Base-by-base conservation (phyloP, 169 alveolate species). In the Plasmodium gaboni region DNA sequence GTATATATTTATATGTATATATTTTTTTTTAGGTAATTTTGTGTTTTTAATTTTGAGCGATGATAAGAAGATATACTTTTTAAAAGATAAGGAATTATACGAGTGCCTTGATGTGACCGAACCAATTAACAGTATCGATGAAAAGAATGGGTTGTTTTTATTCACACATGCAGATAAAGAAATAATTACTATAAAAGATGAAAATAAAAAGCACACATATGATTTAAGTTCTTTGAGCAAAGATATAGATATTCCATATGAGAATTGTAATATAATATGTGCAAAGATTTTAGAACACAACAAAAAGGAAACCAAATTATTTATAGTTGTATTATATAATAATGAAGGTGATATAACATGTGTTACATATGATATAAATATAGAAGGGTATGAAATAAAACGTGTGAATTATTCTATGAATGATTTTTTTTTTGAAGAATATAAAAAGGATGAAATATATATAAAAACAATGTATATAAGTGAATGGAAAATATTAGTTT, bases 391-490 rank as follows among this genome's bases (percentile, higher is more conserved):
- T 53, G 57, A 86, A 86, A 86, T 86, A 26, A 86, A 48, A 64
- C 60, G 59, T 70, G 87, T 86, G 1, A 86, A 71, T 24, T 86
- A 86, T 51, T 86, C 92, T 17, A 57, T 64, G 4, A 86, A 86
- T 86, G 92, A 86, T 60, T 86, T 65, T 71, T 61, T 70, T 86
- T 86, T 86, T 73, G 87, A 86, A 59, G 63, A 71, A 42, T 70
- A 15, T 86, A 60, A 48, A 26, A 55, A 13, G 9, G 28, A 86
- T 28, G 50, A 22, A 0, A 68, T 8, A 44, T 86, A 44, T 69
- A 38, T 86, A 15, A 69, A 71, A 69, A 53, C 68, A 24, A 42
- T 51, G 22, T 86, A 86, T 73, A 86, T 86, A 61, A 71, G 57
- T 51, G 92, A 86, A 24, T 86, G 92, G 92, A 48, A 71, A 61